phyloP scores from a whole-genome alignment of 1,139 yeast genomes.

The Magnusiomyces paraingens region DNA sequence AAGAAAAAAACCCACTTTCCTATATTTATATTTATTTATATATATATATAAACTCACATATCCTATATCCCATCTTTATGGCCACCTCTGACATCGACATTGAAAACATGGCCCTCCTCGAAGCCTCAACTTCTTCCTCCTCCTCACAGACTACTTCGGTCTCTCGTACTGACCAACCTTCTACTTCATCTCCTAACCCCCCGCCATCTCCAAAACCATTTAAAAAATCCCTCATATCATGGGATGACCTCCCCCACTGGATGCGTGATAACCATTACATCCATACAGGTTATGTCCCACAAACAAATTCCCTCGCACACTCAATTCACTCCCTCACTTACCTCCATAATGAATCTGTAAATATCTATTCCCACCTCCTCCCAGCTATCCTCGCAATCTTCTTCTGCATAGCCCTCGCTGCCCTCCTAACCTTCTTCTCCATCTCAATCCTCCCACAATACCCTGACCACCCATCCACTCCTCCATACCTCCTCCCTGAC shows the following conservation, averaged over 20 bases:
- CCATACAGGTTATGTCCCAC: slow-evolving; percentile 65
- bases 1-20: no score
- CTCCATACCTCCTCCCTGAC: neutral
- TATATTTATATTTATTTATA: no score
- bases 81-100: no score
- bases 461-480: neutral
- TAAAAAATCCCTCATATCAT: slow-evolving; percentile 17
- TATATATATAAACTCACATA: no score
- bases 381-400: slow-evolving; percentile 38
- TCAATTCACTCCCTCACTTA: slow-evolving; percentile 55
- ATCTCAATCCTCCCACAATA: neutral
- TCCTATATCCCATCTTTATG: no score
- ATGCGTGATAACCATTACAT: slow-evolving; percentile 81
- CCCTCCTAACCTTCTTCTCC: neutral
- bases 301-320: slow-evolving; percentile 47
- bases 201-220: neutral
- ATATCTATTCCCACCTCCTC: slow-evolving; percentile 71
- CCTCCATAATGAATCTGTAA: slow-evolving; percentile 78
- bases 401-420: slow-evolving; percentile 16
- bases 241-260: slow-evolving; percentile 67
- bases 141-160: neutral
- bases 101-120: no score
- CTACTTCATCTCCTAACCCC: neutral
- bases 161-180: no score
- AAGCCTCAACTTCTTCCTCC: no score